Conservation (phyloP, 768 basidiomycete genomes). For the Lentinula lateritia region DNA sequence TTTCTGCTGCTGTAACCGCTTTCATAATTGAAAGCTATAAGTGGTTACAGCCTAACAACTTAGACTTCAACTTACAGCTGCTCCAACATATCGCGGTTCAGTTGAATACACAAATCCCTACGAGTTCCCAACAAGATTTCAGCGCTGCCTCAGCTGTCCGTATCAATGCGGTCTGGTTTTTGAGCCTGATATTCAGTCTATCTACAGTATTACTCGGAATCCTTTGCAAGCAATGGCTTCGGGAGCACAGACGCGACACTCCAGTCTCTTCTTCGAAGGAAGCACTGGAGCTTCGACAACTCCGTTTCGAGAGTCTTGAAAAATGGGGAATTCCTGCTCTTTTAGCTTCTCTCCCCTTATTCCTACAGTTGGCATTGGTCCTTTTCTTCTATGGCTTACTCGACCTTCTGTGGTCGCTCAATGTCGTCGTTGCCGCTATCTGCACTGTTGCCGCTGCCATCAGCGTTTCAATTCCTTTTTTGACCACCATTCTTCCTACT, state of each 20-base stretch:
- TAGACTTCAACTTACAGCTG: not conserved
- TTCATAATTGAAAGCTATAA: conserved; percentile 16
- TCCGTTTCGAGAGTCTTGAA: conserved; percentile 25
- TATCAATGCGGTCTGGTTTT: conserved; percentile 10
- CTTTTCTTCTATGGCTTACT: conserved; percentile 25
- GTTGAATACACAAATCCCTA: not conserved
- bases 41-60: conserved; percentile 7
- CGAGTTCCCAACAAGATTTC: not conserved
- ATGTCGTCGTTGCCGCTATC: conserved; percentile 14
- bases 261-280: conserved; percentile 13
- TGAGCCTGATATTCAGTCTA: conserved; percentile 9
- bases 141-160: not conserved
- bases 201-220: conserved; percentile 8
- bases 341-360: conserved; percentile 20
- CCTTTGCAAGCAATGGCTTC: conserved; percentile 15
- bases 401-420: conserved; percentile 22
- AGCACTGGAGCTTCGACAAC: conserved; percentile 19
- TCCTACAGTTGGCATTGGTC: conserved; percentile 23
- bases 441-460: conserved; percentile 15
- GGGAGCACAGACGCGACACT: conserved; percentile 18
- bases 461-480: conserved; percentile 13
- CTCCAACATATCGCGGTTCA: not conserved
- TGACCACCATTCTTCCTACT: conserved; percentile 19
- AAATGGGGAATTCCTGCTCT: conserved; percentile 25
- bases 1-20: conserved; percentile 19